These are phyloP conservation scores for Saccharomycopsis hybrid DNA, from an alignment of 1,139 yeast genomes.

Conservation along the genomic window DNA sequence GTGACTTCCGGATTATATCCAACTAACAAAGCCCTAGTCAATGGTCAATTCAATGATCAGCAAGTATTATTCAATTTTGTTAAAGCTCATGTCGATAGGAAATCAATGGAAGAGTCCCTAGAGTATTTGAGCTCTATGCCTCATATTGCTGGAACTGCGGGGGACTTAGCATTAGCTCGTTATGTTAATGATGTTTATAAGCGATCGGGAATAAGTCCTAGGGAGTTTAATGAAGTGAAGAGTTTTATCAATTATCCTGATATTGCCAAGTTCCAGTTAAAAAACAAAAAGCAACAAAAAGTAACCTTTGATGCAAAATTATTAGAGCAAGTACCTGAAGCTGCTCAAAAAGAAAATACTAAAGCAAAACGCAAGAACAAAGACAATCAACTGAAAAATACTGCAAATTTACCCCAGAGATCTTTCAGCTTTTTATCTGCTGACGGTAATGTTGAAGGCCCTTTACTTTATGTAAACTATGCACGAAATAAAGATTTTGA, in stretches of 20 bases:
- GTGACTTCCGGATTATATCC: slow-evolving; percentile 47
- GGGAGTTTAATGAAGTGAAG: slow-evolving; percentile 44
- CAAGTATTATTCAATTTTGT: slow-evolving; percentile 44
- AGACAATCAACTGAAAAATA: slow-evolving; percentile 32
- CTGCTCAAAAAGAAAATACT: slow-evolving; percentile 20
- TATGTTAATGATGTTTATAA: slow-evolving; percentile 55
- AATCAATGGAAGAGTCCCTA: slow-evolving; percentile 59
- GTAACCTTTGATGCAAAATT: slow-evolving; percentile 27
- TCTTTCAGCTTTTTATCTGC: slow-evolving; percentile 68
- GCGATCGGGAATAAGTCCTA: slow-evolving; percentile 48
- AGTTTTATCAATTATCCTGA: slow-evolving; percentile 59
- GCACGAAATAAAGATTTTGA: slow-evolving; percentile 61
- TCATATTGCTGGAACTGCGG: slow-evolving; percentile 82
- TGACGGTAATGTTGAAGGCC: slow-evolving; percentile 52
- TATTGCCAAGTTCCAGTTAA: slow-evolving; percentile 24
- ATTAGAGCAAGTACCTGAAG: slow-evolving; percentile 24
- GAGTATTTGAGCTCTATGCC: slow-evolving; percentile 80
- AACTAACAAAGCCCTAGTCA: slow-evolving; percentile 33
- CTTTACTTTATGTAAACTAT: slow-evolving; percentile 51
- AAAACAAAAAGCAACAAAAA: slow-evolving; percentile 21
- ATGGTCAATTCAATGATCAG: slow-evolving; percentile 61
- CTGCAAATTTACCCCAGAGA: slow-evolving; percentile 35
- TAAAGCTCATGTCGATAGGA: slow-evolving; percentile 44
- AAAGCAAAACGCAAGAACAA: slow-evolving; percentile 33
- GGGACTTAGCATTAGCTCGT: slow-evolving; percentile 65